A percentile compares a stretch with the other conserved stretches of the same genome.
Evolutionary conservation across 2,329 filamentous ascomycete species (phyloP).

Genomic region (Pseudomassariella vexata): DNA sequence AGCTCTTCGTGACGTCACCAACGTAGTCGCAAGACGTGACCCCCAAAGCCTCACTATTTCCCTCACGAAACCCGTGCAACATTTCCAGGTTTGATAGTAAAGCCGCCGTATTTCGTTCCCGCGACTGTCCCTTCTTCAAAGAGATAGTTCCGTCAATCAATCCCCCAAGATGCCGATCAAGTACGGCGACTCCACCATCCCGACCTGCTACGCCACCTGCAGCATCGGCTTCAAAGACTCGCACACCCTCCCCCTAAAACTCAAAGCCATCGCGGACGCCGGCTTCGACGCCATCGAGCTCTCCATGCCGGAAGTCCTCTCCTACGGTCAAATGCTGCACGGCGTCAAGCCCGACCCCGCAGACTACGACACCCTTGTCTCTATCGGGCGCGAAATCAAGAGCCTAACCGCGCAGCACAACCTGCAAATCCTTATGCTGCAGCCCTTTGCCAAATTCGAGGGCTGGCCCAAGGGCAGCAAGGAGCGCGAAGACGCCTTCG

Average conservation of each 20-base stretch:
- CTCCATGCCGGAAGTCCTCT: conserved; percentile 65
- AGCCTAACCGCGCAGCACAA: conserved; percentile 45
- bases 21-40: too few species aligned
- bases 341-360: conserved; percentile 45
- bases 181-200: conserved; percentile 14
- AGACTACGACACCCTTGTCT: conserved; percentile 53
- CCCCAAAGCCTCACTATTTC: too few species aligned
- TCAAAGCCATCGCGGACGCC: conserved; percentile 56
- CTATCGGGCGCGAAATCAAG: conserved; percentile 48
- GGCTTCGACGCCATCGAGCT: conserved; percentile 69
- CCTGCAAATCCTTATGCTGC: conserved; percentile 63
- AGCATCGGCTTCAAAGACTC: conserved; percentile 23
- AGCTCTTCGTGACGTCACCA: too few species aligned
- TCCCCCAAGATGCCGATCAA: conserved; percentile 21
- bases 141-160: too few species aligned
- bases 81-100: too few species aligned
- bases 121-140: too few species aligned
- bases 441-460: conserved; percentile 73
- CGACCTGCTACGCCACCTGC: conserved; percentile 24
- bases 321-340: conserved; percentile 48
- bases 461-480: conserved; percentile 58
- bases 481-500: conserved; percentile 57
- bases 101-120: too few species aligned
- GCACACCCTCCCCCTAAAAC: conserved; percentile 52
- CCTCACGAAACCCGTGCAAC: too few species aligned